Evolutionary conservation across 2,329 filamentous ascomycete species (phyloP).

Genomic region (Penicillium fuscoglaucum): DNA sequence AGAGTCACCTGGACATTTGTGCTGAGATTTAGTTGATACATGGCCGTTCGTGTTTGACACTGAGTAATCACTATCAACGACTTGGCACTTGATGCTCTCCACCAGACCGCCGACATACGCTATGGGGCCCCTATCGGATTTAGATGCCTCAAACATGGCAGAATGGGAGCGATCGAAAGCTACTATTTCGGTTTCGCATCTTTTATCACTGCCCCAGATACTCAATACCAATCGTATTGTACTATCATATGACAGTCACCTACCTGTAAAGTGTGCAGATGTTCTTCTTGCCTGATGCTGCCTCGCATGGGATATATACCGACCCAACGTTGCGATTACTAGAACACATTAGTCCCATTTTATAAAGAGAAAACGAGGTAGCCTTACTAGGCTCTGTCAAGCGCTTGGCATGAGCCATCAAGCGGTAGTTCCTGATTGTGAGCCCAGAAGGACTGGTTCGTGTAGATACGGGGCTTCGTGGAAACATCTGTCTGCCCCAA

Average conservation of each 20-base stretch:
- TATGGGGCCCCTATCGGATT: not conserved
- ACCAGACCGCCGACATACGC: not conserved
- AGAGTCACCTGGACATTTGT: not conserved
- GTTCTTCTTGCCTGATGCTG: not conserved
- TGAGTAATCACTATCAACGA: not conserved
- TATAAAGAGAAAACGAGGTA: not conserved
- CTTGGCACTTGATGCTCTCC: not conserved
- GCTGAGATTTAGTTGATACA: not conserved
- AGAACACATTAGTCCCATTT: not conserved
- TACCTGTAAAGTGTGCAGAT: not conserved
- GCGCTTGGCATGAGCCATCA: not conserved
- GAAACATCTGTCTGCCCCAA: not conserved
- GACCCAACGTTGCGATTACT: not conserved
- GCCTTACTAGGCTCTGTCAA: not conserved
- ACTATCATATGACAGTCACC: not conserved
- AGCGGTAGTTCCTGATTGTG: not conserved
- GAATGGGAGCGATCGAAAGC: not conserved
- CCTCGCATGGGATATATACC: not conserved
- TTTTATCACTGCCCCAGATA: not conserved
- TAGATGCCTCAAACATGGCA: not conserved
- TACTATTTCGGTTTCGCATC: not conserved
- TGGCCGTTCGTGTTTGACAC: not conserved
- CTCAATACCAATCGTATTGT: not conserved
- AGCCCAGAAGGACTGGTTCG: not conserved
- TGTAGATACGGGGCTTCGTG: not conserved